A percentile compares a stretch with the other conserved stretches of the same genome.
Conservation (phyloP, 208 protist species). For the Crithidia expoeki region DNA sequence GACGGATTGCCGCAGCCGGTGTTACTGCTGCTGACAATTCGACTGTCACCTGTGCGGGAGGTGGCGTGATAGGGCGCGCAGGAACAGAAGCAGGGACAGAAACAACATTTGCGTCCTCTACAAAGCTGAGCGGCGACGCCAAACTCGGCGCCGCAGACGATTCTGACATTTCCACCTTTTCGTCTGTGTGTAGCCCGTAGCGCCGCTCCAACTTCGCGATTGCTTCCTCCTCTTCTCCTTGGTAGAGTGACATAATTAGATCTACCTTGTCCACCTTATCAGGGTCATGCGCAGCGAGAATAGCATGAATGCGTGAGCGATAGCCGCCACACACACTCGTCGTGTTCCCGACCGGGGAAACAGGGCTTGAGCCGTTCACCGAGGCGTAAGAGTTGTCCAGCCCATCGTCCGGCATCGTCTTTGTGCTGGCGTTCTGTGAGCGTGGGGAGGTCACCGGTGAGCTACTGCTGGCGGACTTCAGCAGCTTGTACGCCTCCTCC, state of each 20-base stretch:
- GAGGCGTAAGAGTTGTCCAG: neutral
- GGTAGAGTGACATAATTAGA: slow-evolving; percentile 37
- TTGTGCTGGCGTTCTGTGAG: slow-evolving; percentile 5
- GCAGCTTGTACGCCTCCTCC: slow-evolving; percentile 12
- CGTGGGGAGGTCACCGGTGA: slow-evolving; percentile 10
- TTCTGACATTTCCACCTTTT: neutral
- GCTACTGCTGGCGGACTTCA: slow-evolving; percentile 1
- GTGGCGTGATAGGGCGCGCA: slow-evolving; percentile 3
- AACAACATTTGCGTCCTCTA: neutral
- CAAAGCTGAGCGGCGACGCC: neutral
- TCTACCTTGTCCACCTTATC: slow-evolving; percentile 46
- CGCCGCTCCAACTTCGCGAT: slow-evolving; percentile 50
- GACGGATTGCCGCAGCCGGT: neutral
- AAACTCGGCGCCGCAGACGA: neutral
- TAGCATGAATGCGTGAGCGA: slow-evolving; percentile 31
- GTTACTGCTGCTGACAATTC: neutral
- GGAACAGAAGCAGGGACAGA: neutral
- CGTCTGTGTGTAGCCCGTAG: slow-evolving; percentile 14
- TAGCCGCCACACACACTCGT: neutral
- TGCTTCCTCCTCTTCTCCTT: slow-evolving; percentile 41
- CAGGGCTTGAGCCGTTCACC: neutral
- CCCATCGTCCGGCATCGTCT: neutral
- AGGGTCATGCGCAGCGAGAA: slow-evolving; percentile 43
- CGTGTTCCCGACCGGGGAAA: neutral
- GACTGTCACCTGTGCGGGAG: neutral